Percentiles rank a stretch among this genome's conserved stretches.
These are phyloP conservation scores for Podospora pseudoanserina DNA, from an alignment of 495 filamentous ascomycete genomes.

Conservation along the genomic window DNA sequence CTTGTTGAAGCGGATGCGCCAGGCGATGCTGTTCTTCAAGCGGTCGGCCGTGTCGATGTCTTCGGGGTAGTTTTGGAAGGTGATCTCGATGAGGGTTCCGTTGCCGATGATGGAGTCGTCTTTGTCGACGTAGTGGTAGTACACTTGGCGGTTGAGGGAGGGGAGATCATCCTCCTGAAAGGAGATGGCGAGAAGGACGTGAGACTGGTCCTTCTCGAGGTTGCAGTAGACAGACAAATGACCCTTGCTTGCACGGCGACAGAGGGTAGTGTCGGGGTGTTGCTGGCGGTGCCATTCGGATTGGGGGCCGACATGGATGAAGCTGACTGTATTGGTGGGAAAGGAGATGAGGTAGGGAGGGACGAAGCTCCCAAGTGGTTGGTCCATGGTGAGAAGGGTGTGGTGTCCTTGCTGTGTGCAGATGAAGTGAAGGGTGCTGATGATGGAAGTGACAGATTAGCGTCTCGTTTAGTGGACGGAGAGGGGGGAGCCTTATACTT, in stretches of 20 bases:
- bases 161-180: not conserved
- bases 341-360: not conserved
- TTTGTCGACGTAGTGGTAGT: constrained; percentile 8
- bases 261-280: not conserved
- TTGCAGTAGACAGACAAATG: not conserved
- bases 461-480: not conserved
- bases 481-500: not conserved
- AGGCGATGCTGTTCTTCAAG: not conserved
- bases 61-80: not conserved
- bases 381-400: not conserved
- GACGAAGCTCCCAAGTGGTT: not conserved
- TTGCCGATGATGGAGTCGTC: not conserved
- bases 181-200: not conserved
- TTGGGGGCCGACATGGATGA: not conserved
- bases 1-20: not conserved
- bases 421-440: not conserved
- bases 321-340: not conserved
- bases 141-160: constrained; percentile 5
- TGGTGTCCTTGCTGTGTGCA: not conserved
- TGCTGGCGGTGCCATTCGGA: not conserved
- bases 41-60: not conserved
- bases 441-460: not conserved
- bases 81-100: not conserved
- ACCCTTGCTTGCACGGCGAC: not conserved
- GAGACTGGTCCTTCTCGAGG: not conserved